Conservation (phyloP, 345 rosid species). For the Eucalyptus pumila region DNA sequence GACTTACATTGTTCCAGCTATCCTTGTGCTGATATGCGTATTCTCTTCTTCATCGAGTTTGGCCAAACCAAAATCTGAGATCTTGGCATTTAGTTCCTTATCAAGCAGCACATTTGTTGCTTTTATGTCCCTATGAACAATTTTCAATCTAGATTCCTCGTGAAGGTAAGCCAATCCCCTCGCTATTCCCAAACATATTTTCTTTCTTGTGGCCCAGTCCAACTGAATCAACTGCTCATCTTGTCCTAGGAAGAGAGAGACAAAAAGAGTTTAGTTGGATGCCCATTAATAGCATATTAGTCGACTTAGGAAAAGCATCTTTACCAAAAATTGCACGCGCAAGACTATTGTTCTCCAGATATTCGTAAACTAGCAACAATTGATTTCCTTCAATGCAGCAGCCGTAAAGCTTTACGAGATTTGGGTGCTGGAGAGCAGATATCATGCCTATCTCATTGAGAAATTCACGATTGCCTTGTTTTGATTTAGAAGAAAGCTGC, state of each 20-base stretch:
- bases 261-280: not conserved
- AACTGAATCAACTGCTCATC: slow-evolving; percentile 26
- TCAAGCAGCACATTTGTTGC: slow-evolving; percentile 69
- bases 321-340: slow-evolving; percentile 55
- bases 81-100: slow-evolving; percentile 47
- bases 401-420: slow-evolving; percentile 51
- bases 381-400: slow-evolving; percentile 65
- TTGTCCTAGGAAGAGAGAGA: slow-evolving; percentile 10
- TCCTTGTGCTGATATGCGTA: slow-evolving; percentile 62
- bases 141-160: slow-evolving; percentile 60
- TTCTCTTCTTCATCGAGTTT: slow-evolving; percentile 68
- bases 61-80: slow-evolving; percentile 63
- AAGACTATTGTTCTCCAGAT: slow-evolving; percentile 50
- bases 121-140: slow-evolving; percentile 64
- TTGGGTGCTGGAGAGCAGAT: slow-evolving; percentile 57
- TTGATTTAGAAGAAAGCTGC: slow-evolving; percentile 61
- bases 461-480: slow-evolving; percentile 68
- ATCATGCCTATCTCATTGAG: slow-evolving; percentile 62
- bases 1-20: slow-evolving; percentile 63
- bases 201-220: slow-evolving; percentile 50
- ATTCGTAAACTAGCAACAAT: slow-evolving; percentile 43
- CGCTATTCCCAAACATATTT: slow-evolving; percentile 37
- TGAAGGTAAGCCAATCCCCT: slow-evolving; percentile 38
- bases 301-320: not conserved
- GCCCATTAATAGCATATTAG: not conserved